Evolutionary conservation across 2,329 filamentous ascomycete genomes (phyloP).

Genomic region (Ascochyta pisi): DNA sequence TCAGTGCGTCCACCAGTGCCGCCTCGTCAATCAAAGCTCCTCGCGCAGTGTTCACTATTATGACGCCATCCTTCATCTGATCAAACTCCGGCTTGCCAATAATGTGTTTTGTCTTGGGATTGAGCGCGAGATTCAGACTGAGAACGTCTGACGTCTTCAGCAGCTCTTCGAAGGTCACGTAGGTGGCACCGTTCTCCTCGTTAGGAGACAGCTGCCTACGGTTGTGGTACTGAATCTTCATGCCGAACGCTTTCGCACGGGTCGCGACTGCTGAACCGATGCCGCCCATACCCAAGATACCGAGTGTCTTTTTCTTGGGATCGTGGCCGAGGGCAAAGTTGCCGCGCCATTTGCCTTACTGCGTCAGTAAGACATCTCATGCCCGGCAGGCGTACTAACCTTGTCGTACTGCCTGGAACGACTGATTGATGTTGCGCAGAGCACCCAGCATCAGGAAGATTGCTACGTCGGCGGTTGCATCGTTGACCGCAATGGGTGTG

Average conservation of each 20-base stretch:
- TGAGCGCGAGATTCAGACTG: constrained; percentile 62
- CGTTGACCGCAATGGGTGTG: constrained; percentile 58
- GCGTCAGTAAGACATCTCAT: constrained; percentile 16
- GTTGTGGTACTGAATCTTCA: constrained; percentile 67
- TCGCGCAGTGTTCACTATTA: constrained; percentile 65
- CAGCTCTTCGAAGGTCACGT: constrained; percentile 64
- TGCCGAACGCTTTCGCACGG: constrained; percentile 62
- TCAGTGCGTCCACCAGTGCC: constrained; percentile 61
- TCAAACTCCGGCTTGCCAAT: constrained; percentile 60
- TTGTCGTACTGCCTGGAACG: constrained; percentile 55
- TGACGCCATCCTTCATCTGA: constrained; percentile 62
- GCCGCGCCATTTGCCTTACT: constrained; percentile 53
- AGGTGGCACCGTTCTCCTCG: constrained; percentile 56
- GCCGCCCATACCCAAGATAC: constrained; percentile 67
- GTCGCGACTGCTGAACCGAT: constrained; percentile 61
- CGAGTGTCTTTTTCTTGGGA: constrained; percentile 60
- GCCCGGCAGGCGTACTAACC: constrained; percentile 31
- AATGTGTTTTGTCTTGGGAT: constrained; percentile 59
- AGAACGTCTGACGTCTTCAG: constrained; percentile 62
- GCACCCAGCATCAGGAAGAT: constrained; percentile 61
- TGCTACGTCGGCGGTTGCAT: constrained; percentile 59
- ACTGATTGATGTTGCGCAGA: constrained; percentile 57
- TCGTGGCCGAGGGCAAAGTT: constrained; percentile 59
- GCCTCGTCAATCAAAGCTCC: constrained; percentile 65
- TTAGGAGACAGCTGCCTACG: constrained; percentile 49